Percentiles rank a stretch among this genome's conserved stretches.
Conservation (phyloP, 768 basidiomycete species). For the Suillus sp. region DNA sequence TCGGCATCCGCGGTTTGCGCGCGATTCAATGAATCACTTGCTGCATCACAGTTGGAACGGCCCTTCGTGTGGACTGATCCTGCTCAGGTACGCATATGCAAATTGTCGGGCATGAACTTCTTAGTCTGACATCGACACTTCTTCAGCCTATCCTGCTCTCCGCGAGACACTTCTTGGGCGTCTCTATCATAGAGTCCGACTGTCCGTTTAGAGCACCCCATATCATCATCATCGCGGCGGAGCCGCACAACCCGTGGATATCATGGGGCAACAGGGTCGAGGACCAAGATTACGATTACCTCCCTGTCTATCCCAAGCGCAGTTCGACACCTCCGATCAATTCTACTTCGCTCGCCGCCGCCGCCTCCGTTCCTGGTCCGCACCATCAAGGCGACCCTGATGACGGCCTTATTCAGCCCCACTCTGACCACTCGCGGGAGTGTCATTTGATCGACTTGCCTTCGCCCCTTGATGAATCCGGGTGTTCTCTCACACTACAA, state of each 20-base stretch:
- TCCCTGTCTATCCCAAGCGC: constrained; percentile 4
- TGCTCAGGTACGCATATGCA: constrained; percentile 43
- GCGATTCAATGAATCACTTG: constrained; percentile 40
- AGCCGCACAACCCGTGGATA: constrained; percentile 43
- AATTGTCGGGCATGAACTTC: neutral
- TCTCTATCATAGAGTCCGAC: constrained; percentile 46
- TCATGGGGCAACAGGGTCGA: constrained; percentile 34
- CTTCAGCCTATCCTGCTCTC: constrained; percentile 37
- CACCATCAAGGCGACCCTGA: neutral
- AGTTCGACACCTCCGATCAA: neutral
- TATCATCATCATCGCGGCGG: constrained; percentile 44
- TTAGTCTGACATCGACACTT: neutral
- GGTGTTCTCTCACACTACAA: constrained; percentile 6
- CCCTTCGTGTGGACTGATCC: constrained; percentile 54
- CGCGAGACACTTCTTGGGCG: constrained; percentile 29
- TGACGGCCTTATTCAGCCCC: too few relatives aligned
- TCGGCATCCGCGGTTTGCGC: constrained; percentile 39
- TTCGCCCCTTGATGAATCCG: constrained; percentile 3
- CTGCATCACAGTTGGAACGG: constrained; percentile 37
- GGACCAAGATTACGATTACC: constrained; percentile 11
- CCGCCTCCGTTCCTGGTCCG: neutral
- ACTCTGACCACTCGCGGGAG: constrained; percentile 13
- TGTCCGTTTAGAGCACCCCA: constrained; percentile 46
- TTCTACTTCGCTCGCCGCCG: neutral
- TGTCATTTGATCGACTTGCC: neutral